phyloP scores from a whole-genome alignment of 371 early-diverging fungal genomes.

The Mortierella polycephala region DNA sequence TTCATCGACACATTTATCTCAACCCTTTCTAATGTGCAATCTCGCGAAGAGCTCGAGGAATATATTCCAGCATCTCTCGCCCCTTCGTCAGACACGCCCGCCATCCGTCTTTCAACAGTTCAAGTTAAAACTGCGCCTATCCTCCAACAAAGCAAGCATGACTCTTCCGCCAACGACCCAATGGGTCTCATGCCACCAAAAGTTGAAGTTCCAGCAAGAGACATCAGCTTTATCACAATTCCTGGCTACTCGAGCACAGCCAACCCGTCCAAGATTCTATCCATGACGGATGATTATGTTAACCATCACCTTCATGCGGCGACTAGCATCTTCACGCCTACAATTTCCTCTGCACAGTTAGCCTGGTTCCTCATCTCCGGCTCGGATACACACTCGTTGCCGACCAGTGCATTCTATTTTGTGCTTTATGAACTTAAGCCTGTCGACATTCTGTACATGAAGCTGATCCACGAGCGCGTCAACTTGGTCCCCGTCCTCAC shows the following conservation, averaged over 20 bases:
- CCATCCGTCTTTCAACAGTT: conserved; percentile 18
- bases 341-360: conserved; percentile 29
- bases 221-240: conserved; percentile 36
- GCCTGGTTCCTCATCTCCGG: conserved; percentile 54
- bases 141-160: conserved; percentile 2
- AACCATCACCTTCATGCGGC: conserved; percentile 29
- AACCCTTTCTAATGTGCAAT: conserved; percentile 25
- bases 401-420: conserved; percentile 51
- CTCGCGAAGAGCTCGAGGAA: conserved; percentile 23
- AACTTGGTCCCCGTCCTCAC: conserved; percentile 44
- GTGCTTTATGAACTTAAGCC: conserved; percentile 55
- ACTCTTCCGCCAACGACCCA: conserved; percentile 12
- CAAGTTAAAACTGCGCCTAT: conserved; percentile 18
- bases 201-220: conserved; percentile 25
- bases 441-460: conserved; percentile 52
- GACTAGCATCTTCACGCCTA: conserved; percentile 35
- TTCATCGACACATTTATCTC: conserved; percentile 47
- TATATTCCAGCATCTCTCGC: conserved; percentile 15
- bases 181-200: conserved; percentile 38
- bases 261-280: conserved; percentile 33
- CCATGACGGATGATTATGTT: conserved; percentile 42
- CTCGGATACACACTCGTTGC: conserved; percentile 33
- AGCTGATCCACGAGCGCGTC: conserved; percentile 47
- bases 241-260: conserved; percentile 49
- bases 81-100: conserved; percentile 13